These are phyloP conservation scores for Mucor irregularis DNA, from an alignment of 371 early-diverging fungal species.

Conservation along the genomic window DNA sequence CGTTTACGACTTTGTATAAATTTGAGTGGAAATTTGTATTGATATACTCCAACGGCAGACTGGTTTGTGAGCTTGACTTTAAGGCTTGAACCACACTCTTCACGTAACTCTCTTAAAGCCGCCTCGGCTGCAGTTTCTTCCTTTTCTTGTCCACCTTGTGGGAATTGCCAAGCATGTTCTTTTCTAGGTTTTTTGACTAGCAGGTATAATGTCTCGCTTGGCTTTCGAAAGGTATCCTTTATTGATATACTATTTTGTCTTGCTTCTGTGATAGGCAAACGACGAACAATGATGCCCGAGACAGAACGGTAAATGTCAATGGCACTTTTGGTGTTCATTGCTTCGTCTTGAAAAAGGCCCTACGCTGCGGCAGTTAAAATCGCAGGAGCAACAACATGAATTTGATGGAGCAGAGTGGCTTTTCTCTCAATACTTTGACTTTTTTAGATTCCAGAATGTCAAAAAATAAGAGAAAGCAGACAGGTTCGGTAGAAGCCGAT, in stretches of 20 bases:
- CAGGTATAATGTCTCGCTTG: conserved; percentile 58
- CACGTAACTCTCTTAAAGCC: conserved; percentile 68
- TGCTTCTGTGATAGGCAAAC: conserved; percentile 1
- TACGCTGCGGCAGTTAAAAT: too few relatives aligned
- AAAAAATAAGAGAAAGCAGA: not conserved
- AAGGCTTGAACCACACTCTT: conserved; percentile 73
- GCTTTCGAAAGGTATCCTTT: conserved; percentile 14
- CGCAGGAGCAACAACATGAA: too few relatives aligned
- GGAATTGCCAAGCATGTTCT: conserved; percentile 75
- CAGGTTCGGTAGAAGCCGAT: conserved; percentile 2
- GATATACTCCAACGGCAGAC: conserved; percentile 68
- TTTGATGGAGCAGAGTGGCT: not conserved
- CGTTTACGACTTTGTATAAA: conserved; percentile 19
- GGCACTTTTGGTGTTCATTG: too few relatives aligned
- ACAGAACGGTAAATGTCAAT: conserved; percentile 21
- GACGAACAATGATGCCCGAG: conserved; percentile 16
- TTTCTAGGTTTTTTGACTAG: conserved; percentile 67
- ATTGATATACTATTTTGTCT: not conserved
- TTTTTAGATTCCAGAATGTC: not conserved
- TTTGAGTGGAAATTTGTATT: conserved; percentile 47
- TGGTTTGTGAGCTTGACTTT: conserved; percentile 73
- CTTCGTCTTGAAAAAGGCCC: too few relatives aligned
- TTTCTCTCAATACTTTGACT: not conserved
- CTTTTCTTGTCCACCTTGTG: conserved; percentile 66
- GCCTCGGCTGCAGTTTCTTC: conserved; percentile 74